Evolutionary conservation across 371 early-diverging fungal species (phyloP).

Genomic region (Mortierella sp.): DNA sequence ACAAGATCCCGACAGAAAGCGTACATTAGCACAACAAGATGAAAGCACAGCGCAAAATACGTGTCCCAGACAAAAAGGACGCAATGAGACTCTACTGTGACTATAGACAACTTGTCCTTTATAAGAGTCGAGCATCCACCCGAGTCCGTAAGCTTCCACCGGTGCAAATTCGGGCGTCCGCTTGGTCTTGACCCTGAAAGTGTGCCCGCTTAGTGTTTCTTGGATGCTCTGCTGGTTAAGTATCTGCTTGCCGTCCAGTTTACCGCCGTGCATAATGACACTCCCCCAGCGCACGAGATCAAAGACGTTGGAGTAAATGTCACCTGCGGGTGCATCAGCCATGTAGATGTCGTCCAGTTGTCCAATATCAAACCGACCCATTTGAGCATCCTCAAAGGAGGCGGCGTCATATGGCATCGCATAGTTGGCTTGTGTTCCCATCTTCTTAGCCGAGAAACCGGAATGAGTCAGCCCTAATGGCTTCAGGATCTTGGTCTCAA

Average conservation of each 20-base stretch:
- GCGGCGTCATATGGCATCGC: too few species aligned
- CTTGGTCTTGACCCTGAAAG: background rate
- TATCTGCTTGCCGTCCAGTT: conserved; percentile 16
- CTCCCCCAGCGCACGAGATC: conserved; percentile 13
- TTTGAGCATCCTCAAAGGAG: too few species aligned
- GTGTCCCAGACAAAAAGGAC: background rate
- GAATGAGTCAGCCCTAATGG: too few species aligned
- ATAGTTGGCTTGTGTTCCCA: too few species aligned
- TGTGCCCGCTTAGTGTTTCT: background rate
- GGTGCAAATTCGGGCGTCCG: conserved; percentile 6
- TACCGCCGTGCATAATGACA: background rate
- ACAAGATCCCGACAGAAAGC: background rate
- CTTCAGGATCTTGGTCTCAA: too few species aligned
- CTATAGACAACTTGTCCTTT: conserved; percentile 12
- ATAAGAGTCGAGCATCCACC: conserved; percentile 7
- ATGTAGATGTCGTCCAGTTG: background rate
- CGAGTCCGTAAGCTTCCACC: conserved; percentile 2
- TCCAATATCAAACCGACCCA: background rate
- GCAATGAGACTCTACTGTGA: conserved; percentile 11
- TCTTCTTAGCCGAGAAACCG: too few species aligned
- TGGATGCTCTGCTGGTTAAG: conserved; percentile 4
- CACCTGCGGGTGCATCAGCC: conserved; percentile 16
- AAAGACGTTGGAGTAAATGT: conserved; percentile 12
- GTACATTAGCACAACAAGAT: background rate
- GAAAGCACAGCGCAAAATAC: background rate